phyloP scores from a whole-genome alignment of 306 rosid genomes.

The Glycine tomentella region DNA sequence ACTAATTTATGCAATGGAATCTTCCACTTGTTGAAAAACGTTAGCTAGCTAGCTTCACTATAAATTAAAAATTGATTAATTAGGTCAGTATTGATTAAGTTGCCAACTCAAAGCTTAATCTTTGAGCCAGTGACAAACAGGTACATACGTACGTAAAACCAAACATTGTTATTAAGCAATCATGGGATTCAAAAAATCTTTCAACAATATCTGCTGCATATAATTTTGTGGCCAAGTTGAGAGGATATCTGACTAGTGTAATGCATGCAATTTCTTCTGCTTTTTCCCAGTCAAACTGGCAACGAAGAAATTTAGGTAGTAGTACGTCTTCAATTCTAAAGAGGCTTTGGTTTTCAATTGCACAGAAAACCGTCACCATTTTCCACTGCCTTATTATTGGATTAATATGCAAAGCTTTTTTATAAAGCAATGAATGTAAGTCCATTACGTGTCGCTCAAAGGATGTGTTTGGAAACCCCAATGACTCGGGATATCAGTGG shows the following conservation, averaged over 20 bases:
- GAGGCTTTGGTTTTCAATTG: background rate
- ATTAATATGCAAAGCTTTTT: background rate
- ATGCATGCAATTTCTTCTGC: background rate
- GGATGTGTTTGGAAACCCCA: conserved; percentile 32
- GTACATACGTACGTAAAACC: background rate
- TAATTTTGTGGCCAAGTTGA: conserved; percentile 5
- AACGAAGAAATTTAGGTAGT: background rate
- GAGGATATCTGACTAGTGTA: background rate
- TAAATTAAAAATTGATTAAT: background rate
- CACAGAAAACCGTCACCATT: background rate
- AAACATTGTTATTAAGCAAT: conserved; percentile 7
- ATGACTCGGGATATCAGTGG: background rate
- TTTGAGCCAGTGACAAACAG: background rate
- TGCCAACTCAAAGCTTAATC: background rate
- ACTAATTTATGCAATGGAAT: background rate
- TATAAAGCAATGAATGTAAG: background rate
- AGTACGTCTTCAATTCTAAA: background rate
- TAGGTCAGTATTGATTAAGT: background rate
- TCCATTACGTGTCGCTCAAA: background rate
- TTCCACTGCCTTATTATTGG: conserved; percentile 1
- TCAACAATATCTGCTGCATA: background rate
- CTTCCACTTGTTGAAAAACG: no score
- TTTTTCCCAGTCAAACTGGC: background rate
- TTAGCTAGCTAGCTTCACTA: background rate
- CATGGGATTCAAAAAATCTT: background rate